Base-by-base conservation (phyloP, 1,139 yeast species). In the Candida dubliniensis region DNA sequence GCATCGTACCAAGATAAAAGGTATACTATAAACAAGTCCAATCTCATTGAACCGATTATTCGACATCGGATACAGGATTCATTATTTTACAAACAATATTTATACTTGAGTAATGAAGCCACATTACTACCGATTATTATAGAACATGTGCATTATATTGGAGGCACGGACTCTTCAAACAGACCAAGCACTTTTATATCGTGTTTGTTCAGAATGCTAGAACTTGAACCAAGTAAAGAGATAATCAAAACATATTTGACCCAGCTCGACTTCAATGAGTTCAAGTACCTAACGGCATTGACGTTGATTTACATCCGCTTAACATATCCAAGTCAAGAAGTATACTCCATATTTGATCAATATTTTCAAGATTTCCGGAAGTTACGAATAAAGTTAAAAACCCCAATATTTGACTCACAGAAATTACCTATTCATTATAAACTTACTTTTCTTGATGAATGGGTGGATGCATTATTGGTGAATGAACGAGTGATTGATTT, bases 1-100 rank as follows among this genome's bases (percentile, higher is more conserved):
- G 55, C 64, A 1, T 30, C 51, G 4, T 60, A 60, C 41, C 53
- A 54, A 34, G 70, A 66, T 38, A 65, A 64, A 45, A 38, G 69
- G 37, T 56, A 53, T 23, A 52, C 56, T 1, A 41, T 72, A 31
- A 80, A 81, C 54, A 79, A 82, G 34, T 78, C 82, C 0, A 60
- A 72, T 44, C 62, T 83, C 34, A 66, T 86, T 5, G 93, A 85
- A 56, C 82, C 85, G 46, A 85, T 87, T 47, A 66, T 82, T 26
- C 67, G 90, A 42, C 89, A 85, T 52, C 66, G 87, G 32, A 81
- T 86, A 8, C 76, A 77, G 42, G 91, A 84, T 52, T 79, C 87
- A 1, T 56, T 82, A 6, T 87, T 84, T 60, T 86, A 86, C 77
- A 83, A 84, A 49, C 81, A 79, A 52, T 67, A 77, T 47, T 78